These are phyloP conservation scores for Fusarium sp. DNA, from an alignment of 2,329 filamentous ascomycete species.

Conservation along the genomic window DNA sequence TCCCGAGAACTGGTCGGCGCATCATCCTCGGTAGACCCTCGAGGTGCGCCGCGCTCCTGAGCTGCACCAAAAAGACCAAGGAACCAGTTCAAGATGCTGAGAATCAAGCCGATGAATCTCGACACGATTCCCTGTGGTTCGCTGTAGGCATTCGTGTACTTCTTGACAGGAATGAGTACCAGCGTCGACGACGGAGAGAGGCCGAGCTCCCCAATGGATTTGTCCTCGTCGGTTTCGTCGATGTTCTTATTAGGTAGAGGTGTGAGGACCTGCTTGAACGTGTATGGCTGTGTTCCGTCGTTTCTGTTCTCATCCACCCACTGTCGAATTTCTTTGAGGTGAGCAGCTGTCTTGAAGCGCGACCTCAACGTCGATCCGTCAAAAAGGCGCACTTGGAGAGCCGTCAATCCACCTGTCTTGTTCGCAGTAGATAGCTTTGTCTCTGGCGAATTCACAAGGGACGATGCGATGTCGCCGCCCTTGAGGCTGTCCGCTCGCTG, in stretches of 20 bases:
- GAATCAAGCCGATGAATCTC: conserved; percentile 45
- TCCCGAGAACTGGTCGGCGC: conserved; percentile 33
- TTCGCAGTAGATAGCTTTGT: conserved; percentile 46
- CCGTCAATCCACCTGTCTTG: conserved; percentile 49
- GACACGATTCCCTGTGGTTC: conserved; percentile 44
- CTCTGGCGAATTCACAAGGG: conserved; percentile 47
- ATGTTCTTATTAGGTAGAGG: conserved; percentile 80
- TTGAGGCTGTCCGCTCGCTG: conserved; percentile 48
- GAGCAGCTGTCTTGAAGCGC: conserved; percentile 72
- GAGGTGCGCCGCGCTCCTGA: conserved; percentile 16
- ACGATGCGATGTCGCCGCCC: conserved; percentile 43
- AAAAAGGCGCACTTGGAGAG: conserved; percentile 82
- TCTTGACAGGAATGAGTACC: conserved; percentile 76
- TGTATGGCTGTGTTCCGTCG: conserved; percentile 72
- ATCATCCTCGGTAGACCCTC: conserved; percentile 5
- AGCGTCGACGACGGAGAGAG: conserved; percentile 83
- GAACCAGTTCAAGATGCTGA: conserved; percentile 51
- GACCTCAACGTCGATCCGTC: conserved; percentile 83
- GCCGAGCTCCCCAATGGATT: conserved; percentile 73
- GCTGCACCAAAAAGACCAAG: conserved; percentile 46
- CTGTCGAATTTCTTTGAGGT: conserved; percentile 73
- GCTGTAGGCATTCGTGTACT: conserved; percentile 54
- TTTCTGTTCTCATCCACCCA: conserved; percentile 77
- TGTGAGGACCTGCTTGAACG: conserved; percentile 83
- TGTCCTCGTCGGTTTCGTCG: conserved; percentile 76